Percentiles rank a stretch among this genome's conserved stretches.
Evolutionary conservation across 1,139 yeast species (phyloP).

Genomic region (Petasospora rhodanensis): DNA sequence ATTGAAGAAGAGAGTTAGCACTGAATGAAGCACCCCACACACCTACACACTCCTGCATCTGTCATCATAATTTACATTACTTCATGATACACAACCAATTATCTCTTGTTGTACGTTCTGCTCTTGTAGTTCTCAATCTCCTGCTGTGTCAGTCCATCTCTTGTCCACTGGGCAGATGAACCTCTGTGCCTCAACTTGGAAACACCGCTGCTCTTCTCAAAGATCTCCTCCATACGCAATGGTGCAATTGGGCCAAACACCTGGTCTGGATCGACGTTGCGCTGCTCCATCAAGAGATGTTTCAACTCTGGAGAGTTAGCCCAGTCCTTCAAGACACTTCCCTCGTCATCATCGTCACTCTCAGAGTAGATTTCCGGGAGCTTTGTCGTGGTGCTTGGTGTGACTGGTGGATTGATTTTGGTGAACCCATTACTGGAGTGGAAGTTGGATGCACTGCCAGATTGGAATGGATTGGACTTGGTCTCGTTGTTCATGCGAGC

Average conservation of each 20-base stretch:
- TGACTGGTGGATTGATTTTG: slow-evolving; percentile 19
- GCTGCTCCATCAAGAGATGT: slow-evolving; percentile 50
- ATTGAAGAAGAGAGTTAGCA: slow-evolving; percentile 39
- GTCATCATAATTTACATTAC: background rate
- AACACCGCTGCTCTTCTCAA: slow-evolving; percentile 40
- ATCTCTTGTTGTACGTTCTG: slow-evolving; percentile 22
- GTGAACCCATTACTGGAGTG: slow-evolving; percentile 2
- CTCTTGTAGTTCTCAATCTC: slow-evolving; percentile 50
- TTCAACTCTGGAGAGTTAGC: slow-evolving; percentile 64
- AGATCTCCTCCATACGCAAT: slow-evolving; percentile 64
- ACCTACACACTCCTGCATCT: no score
- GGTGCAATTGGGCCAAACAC: slow-evolving; percentile 79
- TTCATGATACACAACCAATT: background rate
- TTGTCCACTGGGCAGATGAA: slow-evolving; percentile 54
- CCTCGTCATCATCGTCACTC: slow-evolving; percentile 54
- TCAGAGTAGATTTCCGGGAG: slow-evolving; percentile 45
- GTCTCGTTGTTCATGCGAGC: slow-evolving; percentile 25
- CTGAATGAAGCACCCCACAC: background rate
- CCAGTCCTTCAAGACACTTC: slow-evolving; percentile 60
- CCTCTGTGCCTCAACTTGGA: slow-evolving; percentile 51
- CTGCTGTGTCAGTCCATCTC: slow-evolving; percentile 39
- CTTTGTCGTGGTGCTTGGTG: slow-evolving; percentile 20
- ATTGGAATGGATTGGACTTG: slow-evolving; percentile 16
- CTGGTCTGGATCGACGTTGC: slow-evolving; percentile 58
- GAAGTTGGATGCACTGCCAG: slow-evolving; percentile 4